Conservation (phyloP, 208 protist species). For the Jaenimonas drosophilae region DNA sequence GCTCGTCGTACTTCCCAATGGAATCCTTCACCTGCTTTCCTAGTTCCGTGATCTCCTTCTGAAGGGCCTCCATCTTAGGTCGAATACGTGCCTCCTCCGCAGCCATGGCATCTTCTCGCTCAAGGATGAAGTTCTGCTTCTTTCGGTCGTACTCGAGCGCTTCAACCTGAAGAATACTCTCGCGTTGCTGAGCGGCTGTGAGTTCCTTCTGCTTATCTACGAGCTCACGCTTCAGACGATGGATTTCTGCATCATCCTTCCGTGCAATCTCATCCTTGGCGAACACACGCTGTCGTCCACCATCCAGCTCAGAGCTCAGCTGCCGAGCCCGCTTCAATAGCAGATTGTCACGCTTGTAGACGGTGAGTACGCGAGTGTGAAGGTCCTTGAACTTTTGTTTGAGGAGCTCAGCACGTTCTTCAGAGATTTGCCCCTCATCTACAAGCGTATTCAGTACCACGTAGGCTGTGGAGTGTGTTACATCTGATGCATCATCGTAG, state of each 20-base stretch:
- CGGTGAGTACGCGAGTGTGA: conserved; percentile 73
- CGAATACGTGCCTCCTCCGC: conserved; percentile 82
- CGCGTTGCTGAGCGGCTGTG: conserved; percentile 69
- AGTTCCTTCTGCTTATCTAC: conserved; percentile 73
- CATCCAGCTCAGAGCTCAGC: conserved; percentile 73
- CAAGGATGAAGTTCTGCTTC: conserved; percentile 78
- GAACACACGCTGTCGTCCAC: conserved; percentile 58
- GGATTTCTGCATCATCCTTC: conserved; percentile 81
- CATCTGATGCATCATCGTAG: conserved; percentile 67
- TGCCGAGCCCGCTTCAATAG: conserved; percentile 81
- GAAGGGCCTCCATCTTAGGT: conserved; percentile 69
- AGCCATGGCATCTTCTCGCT: conserved; percentile 82
- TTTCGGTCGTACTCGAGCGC: conserved; percentile 84
- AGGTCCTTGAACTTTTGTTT: conserved; percentile 83
- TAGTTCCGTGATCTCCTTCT: conserved; percentile 63
- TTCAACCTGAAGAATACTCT: conserved; percentile 88
- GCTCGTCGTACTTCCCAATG: conserved; percentile 22
- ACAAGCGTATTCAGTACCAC: conserved; percentile 70
- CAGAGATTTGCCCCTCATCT: conserved; percentile 77
- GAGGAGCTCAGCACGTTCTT: conserved; percentile 78
- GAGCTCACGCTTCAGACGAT: conserved; percentile 62
- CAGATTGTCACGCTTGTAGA: conserved; percentile 87
- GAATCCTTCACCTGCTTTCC: conserved; percentile 68
- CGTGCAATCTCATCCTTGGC: conserved; percentile 50
- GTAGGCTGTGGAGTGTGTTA: conserved; percentile 83